Percentiles rank a stretch among this genome's conserved stretches.
Evolutionary conservation across 2,329 filamentous ascomycete genomes (phyloP).

Genomic region (Colletotrichum camelliae): DNA sequence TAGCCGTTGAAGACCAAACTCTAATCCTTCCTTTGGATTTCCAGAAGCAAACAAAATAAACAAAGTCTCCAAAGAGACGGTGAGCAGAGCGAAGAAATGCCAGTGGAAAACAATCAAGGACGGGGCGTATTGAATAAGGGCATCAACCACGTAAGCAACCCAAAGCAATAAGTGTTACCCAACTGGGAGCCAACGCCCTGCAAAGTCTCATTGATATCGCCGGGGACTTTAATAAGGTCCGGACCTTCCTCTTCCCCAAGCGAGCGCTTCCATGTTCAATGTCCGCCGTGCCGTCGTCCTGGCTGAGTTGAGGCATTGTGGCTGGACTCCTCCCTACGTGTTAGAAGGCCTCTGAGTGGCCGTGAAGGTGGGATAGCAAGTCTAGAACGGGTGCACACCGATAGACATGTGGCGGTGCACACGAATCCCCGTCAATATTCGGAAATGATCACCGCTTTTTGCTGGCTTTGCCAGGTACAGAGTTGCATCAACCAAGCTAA

Average conservation of each 20-base stretch:
- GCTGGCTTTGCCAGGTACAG: slow-evolving; percentile 6
- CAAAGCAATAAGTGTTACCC: not conserved
- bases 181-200: not conserved
- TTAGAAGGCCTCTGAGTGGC: not conserved
- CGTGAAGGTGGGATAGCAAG: not conserved
- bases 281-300: not conserved
- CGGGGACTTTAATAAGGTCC: slow-evolving; percentile 6
- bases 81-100: not conserved
- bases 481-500: not conserved
- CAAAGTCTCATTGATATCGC: not conserved
- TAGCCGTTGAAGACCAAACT: not conserved
- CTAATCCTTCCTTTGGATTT: not conserved
- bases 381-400: not conserved
- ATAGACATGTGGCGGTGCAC: slow-evolving; percentile 15
- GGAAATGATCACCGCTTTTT: slow-evolving; percentile 21
- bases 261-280: not conserved
- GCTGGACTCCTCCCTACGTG: not conserved
- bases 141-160: not conserved
- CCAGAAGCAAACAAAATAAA: not conserved
- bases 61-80: not conserved
- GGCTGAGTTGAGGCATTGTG: not conserved
- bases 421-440: slow-evolving; percentile 7
- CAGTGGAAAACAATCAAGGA: not conserved
- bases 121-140: not conserved
- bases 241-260: not conserved